Conservation (phyloP, 2,329 filamentous ascomycete genomes). For the Alternaria gansuensis region DNA sequence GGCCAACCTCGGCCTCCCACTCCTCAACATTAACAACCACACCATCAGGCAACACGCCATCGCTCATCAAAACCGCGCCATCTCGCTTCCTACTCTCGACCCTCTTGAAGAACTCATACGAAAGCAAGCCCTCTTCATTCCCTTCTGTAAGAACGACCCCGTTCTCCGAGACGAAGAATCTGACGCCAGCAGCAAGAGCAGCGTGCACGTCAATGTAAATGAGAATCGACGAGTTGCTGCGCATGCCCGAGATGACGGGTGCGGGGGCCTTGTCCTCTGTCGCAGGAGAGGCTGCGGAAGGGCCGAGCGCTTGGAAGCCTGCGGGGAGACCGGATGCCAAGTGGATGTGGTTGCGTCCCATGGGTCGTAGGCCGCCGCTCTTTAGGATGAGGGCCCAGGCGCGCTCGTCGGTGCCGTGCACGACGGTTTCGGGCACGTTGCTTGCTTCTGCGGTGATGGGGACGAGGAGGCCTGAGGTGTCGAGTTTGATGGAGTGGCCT, state of each 20-base stretch:
- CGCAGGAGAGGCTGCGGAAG: constrained; percentile 30
- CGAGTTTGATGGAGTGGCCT: constrained; percentile 84
- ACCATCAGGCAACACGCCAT: constrained; percentile 66
- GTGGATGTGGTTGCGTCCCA: constrained; percentile 89
- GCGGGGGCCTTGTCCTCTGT: constrained; percentile 37
- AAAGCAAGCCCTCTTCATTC: constrained; percentile 56
- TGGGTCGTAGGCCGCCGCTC: constrained; percentile 79
- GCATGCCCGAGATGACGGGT: constrained; percentile 81
- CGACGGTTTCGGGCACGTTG: constrained; percentile 71
- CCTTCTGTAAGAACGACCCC: constrained; percentile 59
- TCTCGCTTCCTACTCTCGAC: constrained; percentile 70
- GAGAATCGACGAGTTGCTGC: constrained; percentile 67
- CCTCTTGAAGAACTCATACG: constrained; percentile 69
- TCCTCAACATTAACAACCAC: constrained; percentile 50
- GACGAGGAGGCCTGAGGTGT: constrained; percentile 74
- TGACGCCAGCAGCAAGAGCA: constrained; percentile 68
- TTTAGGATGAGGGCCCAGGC: constrained; percentile 79
- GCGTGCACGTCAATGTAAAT: constrained; percentile 77
- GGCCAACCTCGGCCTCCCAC: constrained; percentile 46
- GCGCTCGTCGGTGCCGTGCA: constrained; percentile 89
- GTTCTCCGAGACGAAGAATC: constrained; percentile 73
- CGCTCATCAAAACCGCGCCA: constrained; percentile 73
- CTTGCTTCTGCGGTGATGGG: constrained; percentile 66
- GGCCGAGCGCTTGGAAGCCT: constrained; percentile 47
- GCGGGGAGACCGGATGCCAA: constrained; percentile 77